Conservation (phyloP, 2,329 filamentous ascomycete genomes). For the Venturia carpophila region DNA sequence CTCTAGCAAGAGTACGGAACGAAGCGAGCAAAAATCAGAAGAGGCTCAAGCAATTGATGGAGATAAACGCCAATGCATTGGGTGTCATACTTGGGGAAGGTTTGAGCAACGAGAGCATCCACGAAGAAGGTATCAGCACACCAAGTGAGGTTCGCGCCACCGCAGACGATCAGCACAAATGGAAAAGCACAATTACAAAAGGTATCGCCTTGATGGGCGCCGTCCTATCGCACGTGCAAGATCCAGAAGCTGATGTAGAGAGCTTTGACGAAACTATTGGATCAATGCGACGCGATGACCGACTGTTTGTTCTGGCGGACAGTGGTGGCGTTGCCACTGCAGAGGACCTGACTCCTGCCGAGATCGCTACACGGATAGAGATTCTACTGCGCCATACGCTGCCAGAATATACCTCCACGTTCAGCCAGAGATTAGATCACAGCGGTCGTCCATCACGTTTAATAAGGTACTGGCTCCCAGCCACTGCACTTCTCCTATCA, state of each 20-base stretch:
- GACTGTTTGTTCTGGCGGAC: slow-evolving; percentile 38
- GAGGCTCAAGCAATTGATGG: slow-evolving; percentile 61
- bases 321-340: slow-evolving; percentile 29
- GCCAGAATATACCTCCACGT: slow-evolving; percentile 55
- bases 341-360: slow-evolving; percentile 36
- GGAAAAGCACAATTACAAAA: slow-evolving; percentile 69
- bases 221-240: slow-evolving; percentile 64
- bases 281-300: slow-evolving; percentile 47
- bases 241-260: slow-evolving; percentile 47
- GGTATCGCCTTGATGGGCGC: slow-evolving; percentile 82
- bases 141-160: background rate
- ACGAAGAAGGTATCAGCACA: slow-evolving; percentile 15
- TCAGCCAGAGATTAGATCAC: slow-evolving; percentile 47
- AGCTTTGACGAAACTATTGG: slow-evolving; percentile 51
- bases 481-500: slow-evolving; percentile 58
- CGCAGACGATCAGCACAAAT: slow-evolving; percentile 40
- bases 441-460: slow-evolving; percentile 70
- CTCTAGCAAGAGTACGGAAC: slow-evolving; percentile 64
- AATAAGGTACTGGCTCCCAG: slow-evolving; percentile 84
- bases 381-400: slow-evolving; percentile 61
- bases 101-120: slow-evolving; percentile 45
- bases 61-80: slow-evolving; percentile 77
- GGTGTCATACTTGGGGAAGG: slow-evolving; percentile 85
- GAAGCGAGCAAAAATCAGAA: slow-evolving; percentile 70
- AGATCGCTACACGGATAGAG: slow-evolving; percentile 60